Evolutionary conservation across 345 rosid genomes (phyloP), one percentile per base, ranked within the genome.

Genomic region (Linum usitatissimum): DNA sequence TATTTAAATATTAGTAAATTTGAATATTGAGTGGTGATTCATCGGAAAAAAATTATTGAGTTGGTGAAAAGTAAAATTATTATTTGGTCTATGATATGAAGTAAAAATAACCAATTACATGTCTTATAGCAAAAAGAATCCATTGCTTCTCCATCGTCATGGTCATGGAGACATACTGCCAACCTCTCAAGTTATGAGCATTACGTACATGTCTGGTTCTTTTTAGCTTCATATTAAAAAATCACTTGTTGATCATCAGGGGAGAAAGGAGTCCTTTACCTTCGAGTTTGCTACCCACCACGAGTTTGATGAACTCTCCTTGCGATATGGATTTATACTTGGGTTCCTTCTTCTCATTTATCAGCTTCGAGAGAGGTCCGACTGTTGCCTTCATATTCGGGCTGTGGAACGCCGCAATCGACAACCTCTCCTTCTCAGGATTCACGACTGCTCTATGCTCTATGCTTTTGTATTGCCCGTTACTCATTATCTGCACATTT

Each of bases 401-500:
- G 63, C 58, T 60, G 58, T 77, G 78, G 62, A 78, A 78, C 34
- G 76, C 74, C 20, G 78, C 81, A 31, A 75, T 59, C 6, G 80
- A 73, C 20, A 68, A 55, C 1, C 68, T 58, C 55, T 81, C 76
- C 15, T 70, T 79, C 7, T 66, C 64, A 53, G 70, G 66, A 59
- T 81, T 74, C 49, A 74, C 77, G 4, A 79, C 64, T 2, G 72
- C 84, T 53, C 86, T 73, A 59, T 84, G 86, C 63, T 77, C 75
- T 14, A 78, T 76, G 60, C 81, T 76, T 59, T 74, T 79, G 38
- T 79, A 78, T 6, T 66, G 54, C 40, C 77, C 74, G 21, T 77
- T 75, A 72, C 78, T 75, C 74, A 72, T 69, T 15, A 74, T 76
- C 79, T 76, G n/a, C n/a, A n/a, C n/a, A n/a, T n/a, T n/a, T n/a